Conservation (phyloP, 495 filamentous ascomycete species). For the Lophiotrema nucula region DNA sequence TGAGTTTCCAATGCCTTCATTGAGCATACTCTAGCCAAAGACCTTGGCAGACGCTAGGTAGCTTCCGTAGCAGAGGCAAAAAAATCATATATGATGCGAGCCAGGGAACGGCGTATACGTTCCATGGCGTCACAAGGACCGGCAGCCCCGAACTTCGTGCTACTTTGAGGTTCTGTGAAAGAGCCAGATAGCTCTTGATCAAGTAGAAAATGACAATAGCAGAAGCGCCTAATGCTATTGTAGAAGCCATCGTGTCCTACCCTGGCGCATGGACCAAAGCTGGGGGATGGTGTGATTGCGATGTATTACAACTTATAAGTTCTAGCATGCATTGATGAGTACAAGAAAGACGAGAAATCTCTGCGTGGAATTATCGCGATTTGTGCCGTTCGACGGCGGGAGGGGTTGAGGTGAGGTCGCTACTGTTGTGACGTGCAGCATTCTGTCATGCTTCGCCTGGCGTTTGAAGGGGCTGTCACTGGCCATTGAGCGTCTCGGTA, state of each 20-base stretch:
- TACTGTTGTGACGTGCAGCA: no score
- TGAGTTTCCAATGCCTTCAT: neutral
- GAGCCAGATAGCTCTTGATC: constrained; percentile 30
- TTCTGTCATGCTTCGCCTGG: no score
- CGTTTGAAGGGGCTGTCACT: no score
- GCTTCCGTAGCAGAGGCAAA: constrained; percentile 49
- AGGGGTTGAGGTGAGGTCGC: neutral
- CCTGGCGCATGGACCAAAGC: neutral
- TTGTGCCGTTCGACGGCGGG: neutral
- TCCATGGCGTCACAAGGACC: constrained; percentile 37
- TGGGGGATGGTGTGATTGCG: neutral
- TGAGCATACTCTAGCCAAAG: constrained; percentile 43
- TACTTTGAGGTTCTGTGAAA: constrained; percentile 37
- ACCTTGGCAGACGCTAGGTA: constrained; percentile 47
- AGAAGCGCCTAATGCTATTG: constrained; percentile 11
- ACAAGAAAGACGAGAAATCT: constrained; percentile 5
- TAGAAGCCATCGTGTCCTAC: constrained; percentile 13
- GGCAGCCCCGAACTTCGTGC: constrained; percentile 43
- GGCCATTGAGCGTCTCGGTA: no score
- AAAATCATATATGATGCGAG: constrained; percentile 49
- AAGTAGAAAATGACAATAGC: constrained; percentile 18
- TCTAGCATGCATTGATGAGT: neutral
- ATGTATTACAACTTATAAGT: neutral
- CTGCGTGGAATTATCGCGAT: neutral
- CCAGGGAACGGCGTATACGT: constrained; percentile 48